phyloP scores from a whole-genome alignment of 148 eudicot genomes.

The Chenopodium album region DNA sequence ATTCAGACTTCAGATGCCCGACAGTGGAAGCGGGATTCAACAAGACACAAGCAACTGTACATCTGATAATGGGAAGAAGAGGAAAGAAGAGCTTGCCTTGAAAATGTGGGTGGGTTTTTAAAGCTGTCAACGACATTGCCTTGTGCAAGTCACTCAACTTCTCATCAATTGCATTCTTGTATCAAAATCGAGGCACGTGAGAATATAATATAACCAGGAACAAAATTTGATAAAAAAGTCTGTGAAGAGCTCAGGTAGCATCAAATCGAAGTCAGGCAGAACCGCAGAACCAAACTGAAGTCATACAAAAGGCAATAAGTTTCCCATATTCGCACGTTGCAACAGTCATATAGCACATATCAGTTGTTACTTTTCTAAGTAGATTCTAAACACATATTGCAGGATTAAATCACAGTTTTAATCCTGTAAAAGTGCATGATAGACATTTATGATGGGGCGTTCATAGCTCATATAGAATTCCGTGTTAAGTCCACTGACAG shows the following conservation, averaged over 20 bases:
- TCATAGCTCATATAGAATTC: neutral
- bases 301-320: neutral
- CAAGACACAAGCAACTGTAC: neutral
- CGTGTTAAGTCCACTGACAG: neutral
- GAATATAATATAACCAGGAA: neutral
- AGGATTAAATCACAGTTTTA: neutral
- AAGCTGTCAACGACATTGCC: conserved; percentile 46
- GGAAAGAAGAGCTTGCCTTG: conserved; percentile 44
- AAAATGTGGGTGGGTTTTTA: conserved; percentile 72
- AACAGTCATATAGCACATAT: neutral
- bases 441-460: neutral
- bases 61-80: neutral
- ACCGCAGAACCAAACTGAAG: neutral
- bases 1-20: neutral
- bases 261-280: neutral
- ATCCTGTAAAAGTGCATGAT: neutral
- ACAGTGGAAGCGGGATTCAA: neutral
- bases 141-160: conserved; percentile 56
- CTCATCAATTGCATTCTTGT: conserved; percentile 57
- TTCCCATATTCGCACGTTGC: neutral
- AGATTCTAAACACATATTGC: neutral
- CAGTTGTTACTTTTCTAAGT: neutral
- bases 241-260: neutral
- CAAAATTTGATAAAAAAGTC: neutral
- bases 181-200: conserved; percentile 23